These are phyloP conservation scores for Amoebophrya sp. DNA, from an alignment of 169 alveolate species.

Conservation along the genomic window DNA sequence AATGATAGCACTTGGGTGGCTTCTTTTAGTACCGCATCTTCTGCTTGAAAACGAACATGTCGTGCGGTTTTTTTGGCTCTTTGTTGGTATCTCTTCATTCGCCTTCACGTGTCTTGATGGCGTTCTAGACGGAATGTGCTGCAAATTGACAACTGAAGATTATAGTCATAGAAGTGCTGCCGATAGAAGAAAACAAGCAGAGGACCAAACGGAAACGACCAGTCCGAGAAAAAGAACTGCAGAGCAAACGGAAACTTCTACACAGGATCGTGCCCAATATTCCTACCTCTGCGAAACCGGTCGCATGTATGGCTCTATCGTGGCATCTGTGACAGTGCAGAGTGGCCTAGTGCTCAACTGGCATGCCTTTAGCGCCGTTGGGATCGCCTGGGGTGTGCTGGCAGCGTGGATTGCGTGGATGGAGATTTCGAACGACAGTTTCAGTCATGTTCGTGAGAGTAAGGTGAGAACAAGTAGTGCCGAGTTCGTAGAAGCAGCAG, in stretches of 20 bases:
- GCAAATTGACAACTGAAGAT: neutral
- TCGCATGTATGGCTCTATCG: neutral
- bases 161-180: no score
- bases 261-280: neutral
- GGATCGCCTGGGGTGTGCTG: neutral
- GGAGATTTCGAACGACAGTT: no score
- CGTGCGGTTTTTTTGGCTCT: neutral
- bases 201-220: no score
- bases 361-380: neutral
- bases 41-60: no score
- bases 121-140: neutral
- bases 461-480: neutral
- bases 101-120: constrained; percentile 6
- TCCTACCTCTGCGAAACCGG: neutral
- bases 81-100: neutral
- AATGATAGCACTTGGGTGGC: no score
- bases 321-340: neutral
- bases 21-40: no score
- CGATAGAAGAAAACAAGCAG: no score
- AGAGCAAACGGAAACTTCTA: neutral
- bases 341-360: neutral
- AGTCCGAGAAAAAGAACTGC: no score
- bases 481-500: neutral
- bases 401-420: neutral
- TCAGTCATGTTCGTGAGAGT: no score